Conservation (phyloP, 2,329 filamentous ascomycete species). For the Xylariales sp. region DNA sequence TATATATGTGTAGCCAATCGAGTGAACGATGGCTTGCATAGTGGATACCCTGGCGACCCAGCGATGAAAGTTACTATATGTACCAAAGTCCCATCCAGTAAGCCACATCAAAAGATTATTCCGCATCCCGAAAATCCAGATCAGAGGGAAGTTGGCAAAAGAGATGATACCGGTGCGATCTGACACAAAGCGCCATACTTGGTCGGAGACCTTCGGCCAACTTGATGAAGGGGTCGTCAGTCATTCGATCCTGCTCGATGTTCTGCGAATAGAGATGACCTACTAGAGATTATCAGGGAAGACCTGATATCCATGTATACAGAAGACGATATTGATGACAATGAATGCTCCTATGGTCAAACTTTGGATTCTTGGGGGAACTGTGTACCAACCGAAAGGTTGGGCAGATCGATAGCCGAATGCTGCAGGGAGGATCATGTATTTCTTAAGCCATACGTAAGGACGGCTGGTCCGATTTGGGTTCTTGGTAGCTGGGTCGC, state of each 20-base stretch:
- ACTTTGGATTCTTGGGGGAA: constrained; percentile 39
- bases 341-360: constrained; percentile 34
- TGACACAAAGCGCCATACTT: constrained; percentile 49
- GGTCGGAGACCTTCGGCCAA: constrained; percentile 28
- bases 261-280: constrained; percentile 9
- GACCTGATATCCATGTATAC: constrained; percentile 31
- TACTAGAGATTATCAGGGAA: constrained; percentile 37
- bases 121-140: constrained; percentile 63
- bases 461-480: not conserved
- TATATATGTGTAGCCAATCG: constrained; percentile 51
- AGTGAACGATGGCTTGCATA: constrained; percentile 58
- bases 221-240: constrained; percentile 19
- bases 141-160: constrained; percentile 57
- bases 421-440: constrained; percentile 34
- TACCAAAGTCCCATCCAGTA: constrained; percentile 64
- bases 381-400: constrained; percentile 39
- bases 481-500: not conserved
- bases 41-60: constrained; percentile 61
- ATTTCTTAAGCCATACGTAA: constrained; percentile 26
- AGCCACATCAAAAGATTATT: constrained; percentile 64
- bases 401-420: constrained; percentile 39
- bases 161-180: constrained; percentile 62
- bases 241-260: not conserved
- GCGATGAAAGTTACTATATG: constrained; percentile 64
- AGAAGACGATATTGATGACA: constrained; percentile 32